Conservation (phyloP, 352 stramenopile genomes). For the Pythium aphanidermatum region DNA sequence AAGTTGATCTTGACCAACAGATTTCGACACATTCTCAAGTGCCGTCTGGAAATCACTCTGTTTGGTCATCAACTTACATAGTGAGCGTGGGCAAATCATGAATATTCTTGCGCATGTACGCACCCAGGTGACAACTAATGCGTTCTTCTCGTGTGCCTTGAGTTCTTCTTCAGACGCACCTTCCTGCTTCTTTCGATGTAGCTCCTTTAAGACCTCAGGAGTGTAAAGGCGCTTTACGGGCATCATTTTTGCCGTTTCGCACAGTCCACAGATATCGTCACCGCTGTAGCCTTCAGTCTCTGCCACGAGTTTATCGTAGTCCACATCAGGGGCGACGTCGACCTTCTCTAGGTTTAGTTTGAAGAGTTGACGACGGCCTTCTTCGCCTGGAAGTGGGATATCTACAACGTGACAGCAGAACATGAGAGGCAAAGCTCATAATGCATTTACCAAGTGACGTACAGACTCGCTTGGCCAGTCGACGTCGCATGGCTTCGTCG, state of each 20-base stretch:
- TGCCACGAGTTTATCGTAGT: conserved; percentile 59
- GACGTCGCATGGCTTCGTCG: conserved; percentile 84
- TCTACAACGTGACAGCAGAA: conserved; percentile 21
- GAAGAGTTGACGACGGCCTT: conserved; percentile 65
- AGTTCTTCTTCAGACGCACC: conserved; percentile 46
- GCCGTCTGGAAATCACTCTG: conserved; percentile 59
- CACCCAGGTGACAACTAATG: conserved; percentile 46
- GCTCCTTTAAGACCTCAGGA: conserved; percentile 36
- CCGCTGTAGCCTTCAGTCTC: conserved; percentile 55
- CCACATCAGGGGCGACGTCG: conserved; percentile 72
- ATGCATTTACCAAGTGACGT: no score
- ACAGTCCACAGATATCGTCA: conserved; percentile 39
- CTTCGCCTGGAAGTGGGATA: conserved; percentile 27
- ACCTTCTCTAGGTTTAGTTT: conserved; percentile 71
- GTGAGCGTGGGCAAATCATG: no score
- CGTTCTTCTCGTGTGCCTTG: conserved; percentile 50
- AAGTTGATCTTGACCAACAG: conserved; percentile 68
- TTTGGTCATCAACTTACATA: no score
- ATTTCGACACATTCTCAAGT: conserved; percentile 78
- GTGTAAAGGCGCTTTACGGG: conserved; percentile 39
- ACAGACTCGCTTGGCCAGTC: conserved; percentile 91
- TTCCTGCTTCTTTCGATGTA: conserved; percentile 50
- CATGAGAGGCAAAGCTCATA: no score
- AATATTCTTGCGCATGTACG: no score
- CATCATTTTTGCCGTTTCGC: conserved; percentile 47